Evolutionary conservation across 768 basidiomycete genomes (phyloP).

Genomic region (Termitomyces titanicus): DNA sequence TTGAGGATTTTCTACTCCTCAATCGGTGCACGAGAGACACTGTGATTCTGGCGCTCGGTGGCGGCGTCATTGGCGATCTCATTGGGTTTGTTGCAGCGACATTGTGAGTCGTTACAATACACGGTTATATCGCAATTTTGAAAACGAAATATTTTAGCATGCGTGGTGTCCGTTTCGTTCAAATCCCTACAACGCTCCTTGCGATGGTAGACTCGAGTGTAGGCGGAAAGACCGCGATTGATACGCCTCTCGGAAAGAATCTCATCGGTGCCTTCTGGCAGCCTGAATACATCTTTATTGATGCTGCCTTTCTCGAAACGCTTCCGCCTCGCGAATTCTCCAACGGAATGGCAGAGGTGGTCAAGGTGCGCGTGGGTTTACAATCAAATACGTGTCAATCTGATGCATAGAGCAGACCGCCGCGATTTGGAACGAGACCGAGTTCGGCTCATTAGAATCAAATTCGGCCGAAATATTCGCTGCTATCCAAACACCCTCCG

Average conservation of each 20-base stretch:
- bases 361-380: conserved; percentile 63
- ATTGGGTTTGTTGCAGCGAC: conserved; percentile 97
- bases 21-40: conserved; percentile 91
- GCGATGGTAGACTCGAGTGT: conserved; percentile 99
- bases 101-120: conserved; percentile 57
- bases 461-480: conserved; percentile 80
- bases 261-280: conserved; percentile 99
- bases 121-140: conserved; percentile 4
- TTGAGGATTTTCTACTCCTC: conserved; percentile 89
- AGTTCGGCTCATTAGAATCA: conserved; percentile 87
- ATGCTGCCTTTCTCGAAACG: conserved; percentile 92
- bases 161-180: conserved; percentile 93
- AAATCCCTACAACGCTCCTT: conserved; percentile 94
- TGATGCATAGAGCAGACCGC: conserved; percentile 63
- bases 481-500: conserved; percentile 74
- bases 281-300: conserved; percentile 96
- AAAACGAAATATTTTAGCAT: conserved; percentile 53
- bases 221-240: conserved; percentile 99
- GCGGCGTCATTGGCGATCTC: conserved; percentile 96
- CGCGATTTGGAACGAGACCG: conserved; percentile 94
- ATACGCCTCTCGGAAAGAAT: conserved; percentile 97
- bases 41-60: conserved; percentile 90
- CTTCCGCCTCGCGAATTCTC: conserved; percentile 90
- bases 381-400: background rate
- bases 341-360: conserved; percentile 98